phyloP scores from a whole-genome alignment of 2,329 filamentous ascomycete species.

The Penicillium sp. region DNA sequence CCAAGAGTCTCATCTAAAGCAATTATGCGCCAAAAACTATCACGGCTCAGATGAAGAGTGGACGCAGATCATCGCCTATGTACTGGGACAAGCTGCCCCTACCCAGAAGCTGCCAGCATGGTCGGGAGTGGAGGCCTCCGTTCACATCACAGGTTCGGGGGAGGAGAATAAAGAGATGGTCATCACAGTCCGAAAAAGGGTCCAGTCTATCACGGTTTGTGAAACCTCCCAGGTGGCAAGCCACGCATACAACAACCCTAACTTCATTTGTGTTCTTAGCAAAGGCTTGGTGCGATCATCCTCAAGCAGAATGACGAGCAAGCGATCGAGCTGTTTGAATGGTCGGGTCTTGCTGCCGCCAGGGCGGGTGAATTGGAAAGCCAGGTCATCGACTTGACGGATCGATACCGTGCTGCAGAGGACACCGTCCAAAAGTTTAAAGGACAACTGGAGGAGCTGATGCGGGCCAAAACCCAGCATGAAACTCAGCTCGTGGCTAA shows the following conservation, averaged over 20 bases:
- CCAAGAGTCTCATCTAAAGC: conserved; percentile 35
- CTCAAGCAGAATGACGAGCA: conserved; percentile 55
- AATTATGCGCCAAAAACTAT: conserved; percentile 44
- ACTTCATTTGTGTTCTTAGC: conserved; percentile 29
- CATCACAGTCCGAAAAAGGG: conserved; percentile 43
- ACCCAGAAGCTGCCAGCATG: conserved; percentile 18
- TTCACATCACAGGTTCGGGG: conserved; percentile 24
- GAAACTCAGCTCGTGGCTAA: conserved; percentile 59
- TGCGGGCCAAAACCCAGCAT: conserved; percentile 56
- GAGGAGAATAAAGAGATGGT: conserved; percentile 37
- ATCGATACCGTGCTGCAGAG: conserved; percentile 46
- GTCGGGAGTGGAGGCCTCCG: conserved; percentile 34
- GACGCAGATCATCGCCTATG: conserved; percentile 35
- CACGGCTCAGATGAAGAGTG: conserved; percentile 46
- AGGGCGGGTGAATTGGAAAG: conserved; percentile 44
- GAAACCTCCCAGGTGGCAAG: background rate
- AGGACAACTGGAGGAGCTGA: conserved; percentile 58
- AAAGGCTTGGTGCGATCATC: conserved; percentile 55
- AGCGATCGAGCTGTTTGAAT: conserved; percentile 58
- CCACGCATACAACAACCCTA: conserved; percentile 9
- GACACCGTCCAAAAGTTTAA: conserved; percentile 53
- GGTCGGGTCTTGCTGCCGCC: conserved; percentile 52
- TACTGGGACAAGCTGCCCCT: conserved; percentile 32
- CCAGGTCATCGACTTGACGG: conserved; percentile 43
- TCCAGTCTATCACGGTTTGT: conserved; percentile 50